A percentile compares a stretch with the other conserved stretches of the same genome.
Evolutionary conservation across 441 rosid genomes (phyloP).

Genomic region (Adansonia gregorii): DNA sequence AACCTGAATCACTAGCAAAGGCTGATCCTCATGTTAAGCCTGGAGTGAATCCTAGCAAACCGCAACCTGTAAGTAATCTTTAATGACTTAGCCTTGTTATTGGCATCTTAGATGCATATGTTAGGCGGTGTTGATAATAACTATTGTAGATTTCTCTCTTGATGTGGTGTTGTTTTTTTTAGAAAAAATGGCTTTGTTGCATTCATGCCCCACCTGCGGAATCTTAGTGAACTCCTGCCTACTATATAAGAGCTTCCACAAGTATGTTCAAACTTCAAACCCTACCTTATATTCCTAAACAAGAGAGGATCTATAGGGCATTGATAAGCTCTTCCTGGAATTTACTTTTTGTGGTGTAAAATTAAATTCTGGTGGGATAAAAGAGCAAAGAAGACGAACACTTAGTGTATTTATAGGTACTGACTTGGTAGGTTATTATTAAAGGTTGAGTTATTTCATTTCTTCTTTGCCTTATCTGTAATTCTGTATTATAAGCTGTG

Average conservation of each 20-base stretch:
- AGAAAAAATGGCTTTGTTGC: slow-evolving; percentile 97
- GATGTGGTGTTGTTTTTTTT: slow-evolving; percentile 26
- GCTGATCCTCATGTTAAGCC: slow-evolving; percentile 41
- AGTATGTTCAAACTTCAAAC: slow-evolving; percentile 31
- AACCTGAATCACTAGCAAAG: slow-evolving; percentile 57
- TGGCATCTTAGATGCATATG: background rate
- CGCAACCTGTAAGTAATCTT: slow-evolving; percentile 54
- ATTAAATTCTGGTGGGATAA: slow-evolving; percentile 50
- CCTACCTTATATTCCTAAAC: slow-evolving; percentile 46
- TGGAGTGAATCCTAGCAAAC: slow-evolving; percentile 47
- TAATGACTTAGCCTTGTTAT: background rate
- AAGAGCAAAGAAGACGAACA: slow-evolving; percentile 35
- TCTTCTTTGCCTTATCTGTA: slow-evolving; percentile 17
- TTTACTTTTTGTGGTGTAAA: slow-evolving; percentile 52
- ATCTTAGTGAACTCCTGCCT: slow-evolving; percentile 49
- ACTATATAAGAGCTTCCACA: slow-evolving; percentile 29
- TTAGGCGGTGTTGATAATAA: background rate
- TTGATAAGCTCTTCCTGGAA: slow-evolving; percentile 49
- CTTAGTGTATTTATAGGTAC: slow-evolving; percentile 60
- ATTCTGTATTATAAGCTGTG: slow-evolving; percentile 32
- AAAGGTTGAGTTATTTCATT: slow-evolving; percentile 29
- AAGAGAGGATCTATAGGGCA: slow-evolving; percentile 50
- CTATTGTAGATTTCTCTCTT: background rate
- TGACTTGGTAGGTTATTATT: slow-evolving; percentile 41
- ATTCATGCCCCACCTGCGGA: slow-evolving; percentile 65